phyloP scores from a whole-genome alignment of 2,329 filamentous ascomycete species.

The Neonectria ditissima region DNA sequence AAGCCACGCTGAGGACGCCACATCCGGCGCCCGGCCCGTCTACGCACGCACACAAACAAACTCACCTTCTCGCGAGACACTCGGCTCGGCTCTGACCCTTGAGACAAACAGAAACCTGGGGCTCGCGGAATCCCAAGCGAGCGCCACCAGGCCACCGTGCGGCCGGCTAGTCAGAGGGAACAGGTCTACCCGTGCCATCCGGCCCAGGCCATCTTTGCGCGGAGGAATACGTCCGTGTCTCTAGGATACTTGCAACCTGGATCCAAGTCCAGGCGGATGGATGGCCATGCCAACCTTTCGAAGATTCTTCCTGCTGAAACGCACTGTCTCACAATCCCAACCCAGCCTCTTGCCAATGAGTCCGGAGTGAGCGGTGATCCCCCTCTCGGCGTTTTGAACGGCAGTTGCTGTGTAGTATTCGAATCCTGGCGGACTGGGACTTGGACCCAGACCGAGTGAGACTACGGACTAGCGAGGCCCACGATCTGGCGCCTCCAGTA shows the following conservation, averaged over 20 bases:
- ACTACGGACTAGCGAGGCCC: constrained; percentile 16
- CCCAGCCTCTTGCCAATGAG: background rate
- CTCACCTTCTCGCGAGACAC: constrained; percentile 10
- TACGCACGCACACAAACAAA: no score
- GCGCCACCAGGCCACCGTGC: constrained; percentile 3
- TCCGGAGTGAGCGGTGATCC: background rate
- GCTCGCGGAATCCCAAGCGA: background rate
- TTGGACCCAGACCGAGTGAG: constrained; percentile 12
- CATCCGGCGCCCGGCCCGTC: constrained; percentile 20
- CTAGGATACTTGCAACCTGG: background rate
- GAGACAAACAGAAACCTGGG: background rate
- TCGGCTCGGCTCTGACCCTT: background rate
- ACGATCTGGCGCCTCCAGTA: constrained; percentile 23
- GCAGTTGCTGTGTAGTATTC: background rate
- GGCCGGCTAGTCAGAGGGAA: background rate
- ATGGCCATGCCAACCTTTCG: background rate
- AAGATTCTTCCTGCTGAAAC: background rate
- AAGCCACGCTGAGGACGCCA: constrained; percentile 36
- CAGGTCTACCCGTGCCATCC: constrained; percentile 4
- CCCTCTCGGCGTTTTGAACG: background rate
- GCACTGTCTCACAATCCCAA: constrained; percentile 6
- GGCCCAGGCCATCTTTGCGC: background rate
- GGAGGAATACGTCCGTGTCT: background rate
- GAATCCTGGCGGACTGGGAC: background rate
- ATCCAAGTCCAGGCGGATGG: background rate